Evolutionary conservation across 169 alveolate species (phyloP), one percentile per base, ranked within the genome.

Genomic region (Eimeria necatrix): DNA sequence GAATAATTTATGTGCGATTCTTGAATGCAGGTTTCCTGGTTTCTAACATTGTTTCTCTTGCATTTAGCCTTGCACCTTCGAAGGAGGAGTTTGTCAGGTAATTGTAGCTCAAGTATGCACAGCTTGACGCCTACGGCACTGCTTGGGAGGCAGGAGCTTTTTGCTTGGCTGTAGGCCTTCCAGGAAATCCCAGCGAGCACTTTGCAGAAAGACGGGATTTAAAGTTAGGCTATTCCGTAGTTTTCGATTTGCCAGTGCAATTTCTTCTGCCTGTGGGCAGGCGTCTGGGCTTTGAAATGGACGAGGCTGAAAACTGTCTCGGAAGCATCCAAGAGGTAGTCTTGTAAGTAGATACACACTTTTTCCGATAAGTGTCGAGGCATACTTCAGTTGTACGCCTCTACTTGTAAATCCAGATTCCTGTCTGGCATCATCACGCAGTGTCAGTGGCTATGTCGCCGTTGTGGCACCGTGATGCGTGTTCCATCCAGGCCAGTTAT

Each of bases 1-100:
- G 41, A n/a, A 76, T 20, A 2, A 24, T 46, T 61, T 61, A 49
- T 76, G 46, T 56, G 18, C 0, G 48, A 4, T 56, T 52, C 46
- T 74, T 70, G 70, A 26, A n/a, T 48, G 0, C 96, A 94, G 96
- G 96, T 53, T 89, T 94, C 86, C 61, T 94, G 80, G 96, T 94
- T 22, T 94, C 96, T 22, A 32, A 94, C 73, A 48, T 94, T 32
- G 96, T 89, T 81, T 59, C 94, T 32, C 80, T 94, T 24, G 96
- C 96, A 8, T 94, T 94, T 80, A 80, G 74, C 26, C 88, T 94
- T 52, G 93, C 95, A 56, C 96, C 96, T 32, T 70, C 93, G 49
- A 85, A 94, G 49, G 95, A 78, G 26, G 96, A 88, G 12, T 74
- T 94, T 5, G 61, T 83, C 87, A 78, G 76, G 96, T 94, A 49